These are phyloP conservation scores for Solanum chmielewskii DNA, from an alignment of 257 asterid species.

Conservation along the genomic window DNA sequence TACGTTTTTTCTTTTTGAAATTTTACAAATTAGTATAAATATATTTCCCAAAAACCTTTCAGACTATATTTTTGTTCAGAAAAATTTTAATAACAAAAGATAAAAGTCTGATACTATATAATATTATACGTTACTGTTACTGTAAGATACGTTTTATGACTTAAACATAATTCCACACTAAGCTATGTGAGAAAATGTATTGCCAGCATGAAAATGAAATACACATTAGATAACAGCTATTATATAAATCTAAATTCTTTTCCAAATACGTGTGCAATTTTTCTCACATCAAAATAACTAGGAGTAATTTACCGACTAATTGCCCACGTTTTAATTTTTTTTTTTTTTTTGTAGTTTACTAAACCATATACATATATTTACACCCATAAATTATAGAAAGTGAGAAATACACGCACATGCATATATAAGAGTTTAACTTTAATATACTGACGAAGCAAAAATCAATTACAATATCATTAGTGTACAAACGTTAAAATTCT, in stretches of 20 bases:
- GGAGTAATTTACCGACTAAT: slow-evolving; percentile 26
- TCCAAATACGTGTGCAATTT: not conserved
- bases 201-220: not conserved
- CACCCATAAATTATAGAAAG: not conserved
- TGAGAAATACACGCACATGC: not conserved
- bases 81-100: too few relatives aligned
- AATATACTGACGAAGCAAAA: not conserved
- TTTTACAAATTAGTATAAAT: too few relatives aligned
- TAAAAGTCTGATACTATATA: too few relatives aligned
- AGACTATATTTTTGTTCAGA: too few relatives aligned
- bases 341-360: not conserved
- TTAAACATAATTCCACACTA: not conserved
- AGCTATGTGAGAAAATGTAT: not conserved
- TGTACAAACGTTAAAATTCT: not conserved
- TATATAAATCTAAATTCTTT: not conserved
- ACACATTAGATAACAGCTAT: not conserved
- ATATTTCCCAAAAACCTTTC: too few relatives aligned
- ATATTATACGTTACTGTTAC: too few relatives aligned
- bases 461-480: not conserved
- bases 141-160: too few relatives aligned
- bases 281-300: not conserved
- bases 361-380: not conserved
- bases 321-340: slow-evolving; percentile 19
- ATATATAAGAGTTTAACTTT: not conserved
- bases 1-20: too few relatives aligned